Base-by-base conservation (phyloP, 2,329 filamentous ascomycete species). In the Chrysosporium keratinophilum region DNA sequence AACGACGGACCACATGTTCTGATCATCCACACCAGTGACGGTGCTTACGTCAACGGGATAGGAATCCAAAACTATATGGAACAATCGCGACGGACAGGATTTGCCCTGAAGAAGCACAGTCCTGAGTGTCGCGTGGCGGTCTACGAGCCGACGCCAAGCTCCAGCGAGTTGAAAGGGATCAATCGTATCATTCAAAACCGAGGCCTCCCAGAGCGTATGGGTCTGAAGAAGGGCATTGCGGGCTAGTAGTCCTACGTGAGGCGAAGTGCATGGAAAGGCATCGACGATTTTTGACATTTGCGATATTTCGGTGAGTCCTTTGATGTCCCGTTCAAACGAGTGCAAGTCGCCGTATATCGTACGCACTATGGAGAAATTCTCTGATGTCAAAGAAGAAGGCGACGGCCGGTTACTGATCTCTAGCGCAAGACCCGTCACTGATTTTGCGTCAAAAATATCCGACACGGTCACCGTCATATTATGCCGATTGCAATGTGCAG, bases 191-290 rank as follows among this genome's bases (percentile, higher is more conserved):
- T 17, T 15, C 14, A 31, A 43, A 12, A 20, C 46, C 9, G 50
- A 51, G 17, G 56, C 20, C 47, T 58, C 52, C 57, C 57, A 56
- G 28, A 54, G 52, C 19, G 57, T 52, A 33, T 55, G 44, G 5
- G 55, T 52, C 37, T 45, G 45, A 12, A 48, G 45, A 19, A 15
- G 12, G 15, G 28, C 23, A 41, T 56, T 43, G 7, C 37, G 46
- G 19, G 48, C 31, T 15, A 58, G 40, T 15, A 58, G 41, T 34
- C 56, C 56, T 28, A 47, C 17, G 19, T 58, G 56, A 4, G 44
- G 9, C 11, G 47, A 52, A 17, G 51, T 54, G 31, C 56, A 56
- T 43, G 54, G 54, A 28, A 56, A 58, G 37, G 41, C 54, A 44
- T 58, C 56, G 10, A 50, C 35, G 6, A 54, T 44, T 9, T 47